A percentile compares a stretch with the other conserved stretches of the same genome.
These are phyloP conservation scores for Rhipidocladum racemiflorum DNA, from an alignment of 176 grass and related monocot species.

Conservation along the genomic window DNA sequence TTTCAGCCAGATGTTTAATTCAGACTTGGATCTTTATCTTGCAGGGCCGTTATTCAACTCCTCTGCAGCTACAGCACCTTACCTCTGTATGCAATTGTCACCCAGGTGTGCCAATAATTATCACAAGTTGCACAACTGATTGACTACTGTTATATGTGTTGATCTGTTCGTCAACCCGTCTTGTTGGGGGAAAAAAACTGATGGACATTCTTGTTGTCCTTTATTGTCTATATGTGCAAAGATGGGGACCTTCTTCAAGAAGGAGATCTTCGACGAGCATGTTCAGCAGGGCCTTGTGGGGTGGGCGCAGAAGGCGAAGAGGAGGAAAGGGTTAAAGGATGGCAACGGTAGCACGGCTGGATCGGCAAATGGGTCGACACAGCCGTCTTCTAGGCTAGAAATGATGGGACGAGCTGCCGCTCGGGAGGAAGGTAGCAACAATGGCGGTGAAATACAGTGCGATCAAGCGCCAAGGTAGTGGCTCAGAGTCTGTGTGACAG, in stretches of 20 bases:
- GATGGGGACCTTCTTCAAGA: slow-evolving; percentile 84
- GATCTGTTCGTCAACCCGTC: background rate
- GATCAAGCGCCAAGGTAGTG: background rate
- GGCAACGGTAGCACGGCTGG: background rate
- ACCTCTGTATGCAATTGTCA: slow-evolving; percentile 81
- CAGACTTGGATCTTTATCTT: background rate
- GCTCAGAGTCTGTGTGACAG: no score
- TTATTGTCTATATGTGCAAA: slow-evolving; percentile 20
- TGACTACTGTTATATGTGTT: background rate
- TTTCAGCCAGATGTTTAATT: background rate
- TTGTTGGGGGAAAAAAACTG: background rate
- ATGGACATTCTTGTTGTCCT: background rate
- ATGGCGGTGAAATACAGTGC: background rate
- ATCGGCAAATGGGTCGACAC: background rate
- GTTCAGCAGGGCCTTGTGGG: slow-evolving; percentile 58
- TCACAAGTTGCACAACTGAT: background rate
- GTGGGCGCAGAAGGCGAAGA: slow-evolving; percentile 68
- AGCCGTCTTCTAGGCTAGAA: slow-evolving; percentile 4
- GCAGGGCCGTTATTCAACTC: slow-evolving; percentile 65
- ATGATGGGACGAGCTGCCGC: slow-evolving; percentile 22
- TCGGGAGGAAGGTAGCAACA: slow-evolving; percentile 15
- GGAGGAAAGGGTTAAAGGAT: slow-evolving; percentile 36
- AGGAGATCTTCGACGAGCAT: slow-evolving; percentile 79
- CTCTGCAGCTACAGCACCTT: slow-evolving; percentile 92
- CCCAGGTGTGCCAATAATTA: slow-evolving; percentile 43